These are phyloP conservation scores for Kwoniella sp. DNA, from an alignment of 768 basidiomycete genomes.

Conservation along the genomic window DNA sequence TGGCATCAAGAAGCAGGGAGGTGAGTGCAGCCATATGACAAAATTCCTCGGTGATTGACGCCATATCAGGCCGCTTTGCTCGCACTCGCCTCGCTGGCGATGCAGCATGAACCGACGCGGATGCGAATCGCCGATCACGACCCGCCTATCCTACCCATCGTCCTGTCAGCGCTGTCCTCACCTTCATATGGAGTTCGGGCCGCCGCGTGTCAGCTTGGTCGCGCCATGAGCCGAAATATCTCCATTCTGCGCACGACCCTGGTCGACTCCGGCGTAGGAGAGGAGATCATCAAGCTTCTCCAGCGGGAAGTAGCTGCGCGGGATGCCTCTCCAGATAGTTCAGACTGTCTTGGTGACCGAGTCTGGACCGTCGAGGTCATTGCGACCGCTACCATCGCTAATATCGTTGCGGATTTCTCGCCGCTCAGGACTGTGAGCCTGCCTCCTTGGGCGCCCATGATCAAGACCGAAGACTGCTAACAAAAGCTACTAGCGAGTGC, in stretches of 20 bases:
- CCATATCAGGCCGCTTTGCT: slow-evolving; percentile 65
- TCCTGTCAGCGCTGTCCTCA: slow-evolving; percentile 60
- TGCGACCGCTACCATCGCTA: slow-evolving; percentile 72
- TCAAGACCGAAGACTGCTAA: no score
- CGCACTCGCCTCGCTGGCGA: slow-evolving; percentile 65
- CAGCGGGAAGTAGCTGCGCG: slow-evolving; percentile 45
- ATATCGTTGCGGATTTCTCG: slow-evolving; percentile 80
- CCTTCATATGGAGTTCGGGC: slow-evolving; percentile 71
- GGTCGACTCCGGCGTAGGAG: slow-evolving; percentile 73
- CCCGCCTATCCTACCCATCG: slow-evolving; percentile 57
- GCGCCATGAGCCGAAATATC: slow-evolving; percentile 74
- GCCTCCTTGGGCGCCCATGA: background rate
- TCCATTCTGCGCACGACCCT: slow-evolving; percentile 77
- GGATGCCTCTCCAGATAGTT: slow-evolving; percentile 2
- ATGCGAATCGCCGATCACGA: slow-evolving; percentile 60
- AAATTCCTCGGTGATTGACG: background rate
- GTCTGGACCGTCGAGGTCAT: slow-evolving; percentile 68
- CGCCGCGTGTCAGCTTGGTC: slow-evolving; percentile 78
- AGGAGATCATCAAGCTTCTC: slow-evolving; percentile 64
- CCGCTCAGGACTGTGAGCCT: slow-evolving; percentile 65
- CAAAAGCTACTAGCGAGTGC: slow-evolving; percentile 60
- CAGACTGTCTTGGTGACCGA: slow-evolving; percentile 53
- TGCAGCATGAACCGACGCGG: slow-evolving; percentile 70
- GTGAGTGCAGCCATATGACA: slow-evolving; percentile 14
- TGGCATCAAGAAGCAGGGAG: slow-evolving; percentile 26